phyloP scores from a whole-genome alignment of 2,329 filamentous ascomycete genomes.

The Byssochlamys sp. region DNA sequence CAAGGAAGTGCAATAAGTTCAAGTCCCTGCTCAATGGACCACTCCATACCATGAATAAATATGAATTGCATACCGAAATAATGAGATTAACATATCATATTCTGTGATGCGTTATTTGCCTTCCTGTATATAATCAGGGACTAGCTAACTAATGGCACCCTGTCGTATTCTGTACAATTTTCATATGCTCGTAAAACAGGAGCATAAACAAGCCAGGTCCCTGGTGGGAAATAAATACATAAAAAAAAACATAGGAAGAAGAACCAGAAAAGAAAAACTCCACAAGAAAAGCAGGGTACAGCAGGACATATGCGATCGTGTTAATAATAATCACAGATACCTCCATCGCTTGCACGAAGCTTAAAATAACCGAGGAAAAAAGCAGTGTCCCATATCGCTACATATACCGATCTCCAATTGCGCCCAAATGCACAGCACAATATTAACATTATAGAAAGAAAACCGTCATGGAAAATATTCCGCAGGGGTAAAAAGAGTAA shows the following conservation, averaged over 20 bases:
- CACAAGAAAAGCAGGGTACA: background rate
- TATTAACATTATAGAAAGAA: background rate
- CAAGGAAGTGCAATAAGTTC: no score
- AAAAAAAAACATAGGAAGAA: background rate
- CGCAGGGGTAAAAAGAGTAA: background rate
- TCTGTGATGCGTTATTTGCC: no score
- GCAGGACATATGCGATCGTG: background rate
- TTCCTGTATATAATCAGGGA: no score
- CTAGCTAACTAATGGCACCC: no score
- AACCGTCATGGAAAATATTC: background rate
- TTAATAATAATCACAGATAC: background rate
- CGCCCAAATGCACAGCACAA: background rate
- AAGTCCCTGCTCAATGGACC: no score
- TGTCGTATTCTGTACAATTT: no score
- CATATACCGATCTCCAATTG: background rate
- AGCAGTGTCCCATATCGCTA: background rate
- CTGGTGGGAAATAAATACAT: no score
- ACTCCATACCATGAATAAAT: no score
- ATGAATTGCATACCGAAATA: no score
- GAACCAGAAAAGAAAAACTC: background rate
- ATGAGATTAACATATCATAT: no score
- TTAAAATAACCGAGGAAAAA: background rate
- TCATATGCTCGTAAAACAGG: no score
- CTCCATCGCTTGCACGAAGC: background rate
- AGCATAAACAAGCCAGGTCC: no score